Base-by-base conservation (phyloP, 768 basidiomycete species). In the Candolleomyces efflorescens region DNA sequence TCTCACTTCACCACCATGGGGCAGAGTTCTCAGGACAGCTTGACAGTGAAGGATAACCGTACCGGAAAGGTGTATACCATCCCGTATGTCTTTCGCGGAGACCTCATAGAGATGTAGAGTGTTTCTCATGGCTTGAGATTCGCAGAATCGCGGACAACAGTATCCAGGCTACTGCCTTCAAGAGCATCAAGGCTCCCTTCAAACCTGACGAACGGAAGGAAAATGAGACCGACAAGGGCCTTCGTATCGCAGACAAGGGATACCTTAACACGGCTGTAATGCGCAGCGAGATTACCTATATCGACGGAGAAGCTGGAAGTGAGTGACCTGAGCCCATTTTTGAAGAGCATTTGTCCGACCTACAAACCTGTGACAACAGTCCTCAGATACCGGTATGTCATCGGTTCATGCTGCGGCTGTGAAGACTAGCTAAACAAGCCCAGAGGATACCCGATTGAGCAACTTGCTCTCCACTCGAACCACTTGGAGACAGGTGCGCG, bases 381-480 rank as follows among this genome's bases (percentile, higher is more conserved):
- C 51, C 70, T 92, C 59, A 85, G 90, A 47, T 92, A 92, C 72
- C 83, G 89, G 89, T 87, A 59, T 38, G 49, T 22, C 12, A 17
- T 3, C 27, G 12, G 12, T 32, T 13, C 10, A 17, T 18, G 12
- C 3, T 32, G 12, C 6, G 18, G 26, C 17, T 47, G 17, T 39
- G 15, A n/a, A n/a, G 10, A 22, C 36, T 38, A 23, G 49, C 7
- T 56, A n/a, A 24, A 32, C 11, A 15, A 23, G 49, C 53, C 39
- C 63, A 89, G 92, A 73, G 94, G 94, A 20, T 94, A 94, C 68
- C 93, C 94, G 15, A 95, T 96, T 62, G 94, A 96, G 66, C 89
- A 94, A 66, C 85, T 96, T 32, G 92, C 93, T 0, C 75, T 83
- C 26, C 81, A 85, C 56, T 92, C 90, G 0, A 84, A 81, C 1